Base-by-base conservation (phyloP, 2,329 filamentous ascomycete genomes). In the Cladosporium phlei region DNA sequence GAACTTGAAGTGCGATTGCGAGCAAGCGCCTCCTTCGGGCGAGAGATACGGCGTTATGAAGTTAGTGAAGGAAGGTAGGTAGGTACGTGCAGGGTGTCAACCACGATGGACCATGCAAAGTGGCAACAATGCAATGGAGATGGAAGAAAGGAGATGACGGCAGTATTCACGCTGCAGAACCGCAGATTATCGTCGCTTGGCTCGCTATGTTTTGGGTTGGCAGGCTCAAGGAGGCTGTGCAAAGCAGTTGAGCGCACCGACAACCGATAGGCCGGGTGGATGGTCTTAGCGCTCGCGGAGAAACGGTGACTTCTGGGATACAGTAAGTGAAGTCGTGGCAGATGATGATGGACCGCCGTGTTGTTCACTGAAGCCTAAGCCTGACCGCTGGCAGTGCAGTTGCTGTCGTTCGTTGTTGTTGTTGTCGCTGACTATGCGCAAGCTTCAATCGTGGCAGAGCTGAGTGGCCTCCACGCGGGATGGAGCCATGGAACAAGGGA, bases 231-330 rank as follows among this genome's bases (percentile, higher is more conserved):
- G 37, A 38, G 37, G 37, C 37, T 38, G 37, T 38, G 37, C 37
- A 38, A 38, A 38, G 35, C 24, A 38, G 37, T 38, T 38, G 37
- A 38, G 20, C 19, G 37, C 37, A 38, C 33, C 33, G 33, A 35
- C 37, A 28, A 38, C 33, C 33, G 33, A 35, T 24, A 28, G 14
- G 27, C 24, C 37, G 37, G 37, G 24, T 24, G 16, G 24, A 19
- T 38, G 37, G 37, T 24, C 37, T 28, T 10, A 20, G 37, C 37
- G 37, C 37, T 38, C 16, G 6, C 24, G 19, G 22, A 28, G 37
- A 38, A 38, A 38, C 33, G n/a, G 34, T n/a, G n/a, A n/a, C n/a
- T n/a, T n/a, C n/a, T 11, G 24, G 24, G 24, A 25, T 38, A 27
- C 28, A 21, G 8, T 20, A 17, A 33, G 37, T 29, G 22, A 38